A percentile compares a stretch with the other conserved stretches of the same genome.
phyloP scores from a whole-genome alignment of 139 green algal species.

The Trebouxia sp. region DNA sequence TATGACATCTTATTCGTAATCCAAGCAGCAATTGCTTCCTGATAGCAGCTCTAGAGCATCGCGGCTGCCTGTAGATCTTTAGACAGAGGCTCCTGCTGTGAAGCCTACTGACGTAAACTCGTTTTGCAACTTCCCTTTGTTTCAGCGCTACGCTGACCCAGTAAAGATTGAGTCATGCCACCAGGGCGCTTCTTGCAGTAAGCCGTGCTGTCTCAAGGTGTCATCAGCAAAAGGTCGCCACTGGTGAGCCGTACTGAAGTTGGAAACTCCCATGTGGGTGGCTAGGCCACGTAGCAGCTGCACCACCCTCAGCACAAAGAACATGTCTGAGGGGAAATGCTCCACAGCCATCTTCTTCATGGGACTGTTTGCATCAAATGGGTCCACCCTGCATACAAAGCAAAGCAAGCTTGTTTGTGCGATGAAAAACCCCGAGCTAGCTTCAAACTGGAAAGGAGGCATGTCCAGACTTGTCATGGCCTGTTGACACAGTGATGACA shows the following conservation, averaged over 20 bases:
- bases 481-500: too few species aligned
- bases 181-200: background rate
- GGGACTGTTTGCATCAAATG: conserved; percentile 79
- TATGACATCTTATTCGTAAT: too few species aligned
- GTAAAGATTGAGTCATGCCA: conserved; percentile 11
- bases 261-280: conserved; percentile 77
- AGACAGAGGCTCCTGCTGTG: too few species aligned
- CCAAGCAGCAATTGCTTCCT: too few species aligned
- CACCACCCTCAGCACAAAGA: conserved; percentile 93
- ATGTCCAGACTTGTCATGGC: background rate
- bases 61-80: too few species aligned
- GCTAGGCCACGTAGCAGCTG: conserved; percentile 84
- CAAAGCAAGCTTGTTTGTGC: background rate
- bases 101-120: too few species aligned
- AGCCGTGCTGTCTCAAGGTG: conserved; percentile 39
- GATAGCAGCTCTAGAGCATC: too few species aligned
- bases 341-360: conserved; percentile 85
- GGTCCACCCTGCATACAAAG: conserved; percentile 65
- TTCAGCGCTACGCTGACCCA: background rate
- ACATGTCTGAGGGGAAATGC: conserved; percentile 93
- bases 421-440: too few species aligned
- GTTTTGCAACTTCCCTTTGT: too few species aligned
- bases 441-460: background rate
- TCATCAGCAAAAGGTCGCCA: conserved; percentile 71
- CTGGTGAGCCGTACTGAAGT: conserved; percentile 78